These are phyloP conservation scores for Aspergillus novoparasiticus DNA, from an alignment of 2,329 filamentous ascomycete species.

Conservation along the genomic window DNA sequence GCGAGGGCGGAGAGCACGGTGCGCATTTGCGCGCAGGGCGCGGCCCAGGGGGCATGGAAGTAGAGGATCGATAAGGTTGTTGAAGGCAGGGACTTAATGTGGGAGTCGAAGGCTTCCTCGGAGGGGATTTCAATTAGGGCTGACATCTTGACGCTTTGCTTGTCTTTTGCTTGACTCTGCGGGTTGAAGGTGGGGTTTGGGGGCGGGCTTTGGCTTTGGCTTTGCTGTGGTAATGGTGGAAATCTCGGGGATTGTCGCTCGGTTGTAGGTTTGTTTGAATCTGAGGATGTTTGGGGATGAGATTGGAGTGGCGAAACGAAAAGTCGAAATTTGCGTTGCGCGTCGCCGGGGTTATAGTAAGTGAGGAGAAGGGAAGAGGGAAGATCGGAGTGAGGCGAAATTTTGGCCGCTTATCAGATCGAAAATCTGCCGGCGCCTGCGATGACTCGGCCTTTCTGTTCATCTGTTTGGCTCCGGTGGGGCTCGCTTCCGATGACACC, in stretches of 20 bases:
- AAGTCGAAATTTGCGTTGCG: background rate
- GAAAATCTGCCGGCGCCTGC: conserved; percentile 1
- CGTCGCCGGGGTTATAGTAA: background rate
- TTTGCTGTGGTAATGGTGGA: background rate
- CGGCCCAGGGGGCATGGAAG: conserved; percentile 96
- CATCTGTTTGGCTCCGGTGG: background rate
- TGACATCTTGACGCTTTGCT: conserved; percentile 59
- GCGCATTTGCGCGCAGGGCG: conserved; percentile 92
- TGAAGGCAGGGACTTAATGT: conserved; percentile 66
- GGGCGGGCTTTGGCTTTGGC: background rate
- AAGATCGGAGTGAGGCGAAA: conserved; percentile 23
- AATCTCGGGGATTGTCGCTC: background rate
- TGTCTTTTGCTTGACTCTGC: background rate
- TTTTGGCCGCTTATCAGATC: conserved; percentile 38
- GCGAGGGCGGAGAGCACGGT: conserved; percentile 84
- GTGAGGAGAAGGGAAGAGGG: conserved; percentile 13
- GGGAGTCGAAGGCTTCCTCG: conserved; percentile 71
- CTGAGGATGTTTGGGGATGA: conserved; percentile 1
- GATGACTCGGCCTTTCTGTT: background rate
- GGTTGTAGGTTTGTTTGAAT: background rate
- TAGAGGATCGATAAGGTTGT: conserved; percentile 80
- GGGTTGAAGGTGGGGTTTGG: background rate
- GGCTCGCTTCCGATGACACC: background rate
- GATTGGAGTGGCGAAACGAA: background rate
- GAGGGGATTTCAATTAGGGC: conserved; percentile 75